Conservation (phyloP, 768 basidiomycete species). For the Hericium alpestre region DNA sequence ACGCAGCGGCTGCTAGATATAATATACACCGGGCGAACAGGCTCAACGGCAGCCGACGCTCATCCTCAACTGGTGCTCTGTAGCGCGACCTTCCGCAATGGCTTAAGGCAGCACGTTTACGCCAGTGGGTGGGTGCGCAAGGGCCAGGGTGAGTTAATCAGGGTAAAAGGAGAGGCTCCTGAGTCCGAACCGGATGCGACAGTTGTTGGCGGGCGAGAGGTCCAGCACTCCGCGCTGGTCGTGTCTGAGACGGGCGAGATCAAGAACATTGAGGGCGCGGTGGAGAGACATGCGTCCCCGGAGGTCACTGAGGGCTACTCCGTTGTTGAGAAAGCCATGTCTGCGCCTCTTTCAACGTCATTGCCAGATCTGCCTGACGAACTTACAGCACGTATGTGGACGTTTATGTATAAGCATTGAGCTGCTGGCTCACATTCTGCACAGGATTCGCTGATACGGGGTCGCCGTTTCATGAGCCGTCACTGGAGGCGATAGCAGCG, state of each 20-base stretch:
- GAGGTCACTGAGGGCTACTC: conserved; percentile 16
- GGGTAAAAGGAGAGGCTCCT: conserved; percentile 10
- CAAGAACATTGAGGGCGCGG: conserved; percentile 44
- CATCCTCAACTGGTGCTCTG: conserved; percentile 53
- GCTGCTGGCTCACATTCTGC: not conserved
- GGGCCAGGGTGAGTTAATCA: conserved; percentile 10
- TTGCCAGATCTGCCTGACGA: conserved; percentile 5
- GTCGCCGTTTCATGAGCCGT: conserved; percentile 44
- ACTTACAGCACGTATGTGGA: conserved; percentile 5
- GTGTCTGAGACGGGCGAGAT: conserved; percentile 43
- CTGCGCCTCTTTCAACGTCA: not conserved
- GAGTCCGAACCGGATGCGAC: not conserved
- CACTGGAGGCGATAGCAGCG: conserved; percentile 59
- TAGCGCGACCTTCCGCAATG: conserved; percentile 59
- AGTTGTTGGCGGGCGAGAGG: conserved; percentile 6
- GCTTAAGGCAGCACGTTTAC: conserved; percentile 40
- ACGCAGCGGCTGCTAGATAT: conserved; percentile 50
- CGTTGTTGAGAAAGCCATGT: conserved; percentile 5
- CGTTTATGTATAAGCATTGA: not conserved
- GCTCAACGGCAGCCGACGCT: conserved; percentile 11
- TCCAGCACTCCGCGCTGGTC: conserved; percentile 50
- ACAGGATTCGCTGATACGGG: conserved; percentile 35
- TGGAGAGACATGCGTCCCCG: conserved; percentile 14
- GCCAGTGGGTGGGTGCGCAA: conserved; percentile 49
- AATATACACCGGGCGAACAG: conserved; percentile 30